These are phyloP conservation scores for Sphaerostilbella broomeana DNA, from an alignment of 2,329 filamentous ascomycete species.

Conservation along the genomic window DNA sequence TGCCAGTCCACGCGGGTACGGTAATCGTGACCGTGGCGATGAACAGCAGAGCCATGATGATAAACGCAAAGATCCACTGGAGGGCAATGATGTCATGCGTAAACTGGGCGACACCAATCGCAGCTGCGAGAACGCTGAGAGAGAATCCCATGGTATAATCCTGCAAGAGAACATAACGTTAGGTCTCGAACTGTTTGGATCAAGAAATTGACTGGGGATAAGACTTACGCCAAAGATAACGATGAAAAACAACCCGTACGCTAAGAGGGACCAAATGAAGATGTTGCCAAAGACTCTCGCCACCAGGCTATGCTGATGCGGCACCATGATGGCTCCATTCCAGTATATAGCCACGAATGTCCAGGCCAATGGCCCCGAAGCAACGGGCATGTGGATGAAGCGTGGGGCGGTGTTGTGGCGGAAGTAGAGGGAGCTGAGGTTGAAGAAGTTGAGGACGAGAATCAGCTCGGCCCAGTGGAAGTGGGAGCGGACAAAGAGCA, in stretches of 20 bases:
- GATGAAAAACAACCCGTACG: conserved; percentile 72
- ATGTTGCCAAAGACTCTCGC: conserved; percentile 80
- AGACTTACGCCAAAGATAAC: conserved; percentile 57
- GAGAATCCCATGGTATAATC: conserved; percentile 74
- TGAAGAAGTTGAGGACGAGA: conserved; percentile 74
- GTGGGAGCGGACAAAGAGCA: conserved; percentile 71
- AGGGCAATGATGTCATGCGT: conserved; percentile 65
- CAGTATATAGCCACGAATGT: conserved; percentile 82
- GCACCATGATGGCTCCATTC: conserved; percentile 79
- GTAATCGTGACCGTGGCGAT: conserved; percentile 59
- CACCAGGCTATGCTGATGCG: conserved; percentile 56
- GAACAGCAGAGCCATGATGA: conserved; percentile 71
- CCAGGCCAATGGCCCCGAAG: conserved; percentile 74
- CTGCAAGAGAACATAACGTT: conserved; percentile 23
- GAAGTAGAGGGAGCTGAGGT: conserved; percentile 74
- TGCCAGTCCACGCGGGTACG: conserved; percentile 56
- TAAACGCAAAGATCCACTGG: conserved; percentile 90
- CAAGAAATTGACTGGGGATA: no score
- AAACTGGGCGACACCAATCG: conserved; percentile 74
- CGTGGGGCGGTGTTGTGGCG: conserved; percentile 64
- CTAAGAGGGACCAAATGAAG: conserved; percentile 78
- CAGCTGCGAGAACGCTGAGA: conserved; percentile 64
- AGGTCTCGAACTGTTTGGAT: no score
- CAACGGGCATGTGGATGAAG: conserved; percentile 68
- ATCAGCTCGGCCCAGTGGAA: conserved; percentile 73